phyloP scores from a whole-genome alignment of 331 rosid genomes.

The Telfairia occidentalis region DNA sequence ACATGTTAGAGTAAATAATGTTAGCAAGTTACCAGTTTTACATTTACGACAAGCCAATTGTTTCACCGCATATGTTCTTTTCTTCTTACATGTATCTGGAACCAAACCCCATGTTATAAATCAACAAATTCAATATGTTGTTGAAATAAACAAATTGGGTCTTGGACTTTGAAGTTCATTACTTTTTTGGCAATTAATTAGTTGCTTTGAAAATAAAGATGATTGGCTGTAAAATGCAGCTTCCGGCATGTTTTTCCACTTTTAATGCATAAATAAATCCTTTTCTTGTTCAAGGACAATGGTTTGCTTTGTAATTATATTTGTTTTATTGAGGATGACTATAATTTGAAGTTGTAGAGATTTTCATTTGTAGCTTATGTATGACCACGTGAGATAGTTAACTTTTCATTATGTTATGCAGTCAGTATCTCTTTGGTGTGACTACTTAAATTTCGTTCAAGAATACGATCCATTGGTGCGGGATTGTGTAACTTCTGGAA shows the following conservation, averaged over 20 bases:
- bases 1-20: not conserved
- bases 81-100: not conserved
- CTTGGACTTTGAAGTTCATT: not conserved
- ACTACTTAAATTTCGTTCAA: constrained; percentile 52
- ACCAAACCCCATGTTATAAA: not conserved
- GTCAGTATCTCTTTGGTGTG: constrained; percentile 74
- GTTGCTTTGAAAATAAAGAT: not conserved
- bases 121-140: not conserved
- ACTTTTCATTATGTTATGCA: constrained; percentile 31
- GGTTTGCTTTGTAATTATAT: constrained; percentile 1
- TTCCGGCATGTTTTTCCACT: not conserved
- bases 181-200: not conserved
- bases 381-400: constrained; percentile 6
- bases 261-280: not conserved
- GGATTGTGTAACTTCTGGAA: constrained; percentile 45
- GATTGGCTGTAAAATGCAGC: not conserved
- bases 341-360: not conserved
- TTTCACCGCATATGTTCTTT: not conserved
- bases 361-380: not conserved
- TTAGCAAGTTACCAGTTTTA: not conserved
- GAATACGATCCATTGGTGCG: constrained; percentile 46
- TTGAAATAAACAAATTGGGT: not conserved
- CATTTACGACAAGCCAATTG: not conserved
- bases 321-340: not conserved
- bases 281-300: not conserved